Evolutionary conservation across 2,329 filamentous ascomycete genomes (phyloP).

Genomic region (Xylariaceae sp.): DNA sequence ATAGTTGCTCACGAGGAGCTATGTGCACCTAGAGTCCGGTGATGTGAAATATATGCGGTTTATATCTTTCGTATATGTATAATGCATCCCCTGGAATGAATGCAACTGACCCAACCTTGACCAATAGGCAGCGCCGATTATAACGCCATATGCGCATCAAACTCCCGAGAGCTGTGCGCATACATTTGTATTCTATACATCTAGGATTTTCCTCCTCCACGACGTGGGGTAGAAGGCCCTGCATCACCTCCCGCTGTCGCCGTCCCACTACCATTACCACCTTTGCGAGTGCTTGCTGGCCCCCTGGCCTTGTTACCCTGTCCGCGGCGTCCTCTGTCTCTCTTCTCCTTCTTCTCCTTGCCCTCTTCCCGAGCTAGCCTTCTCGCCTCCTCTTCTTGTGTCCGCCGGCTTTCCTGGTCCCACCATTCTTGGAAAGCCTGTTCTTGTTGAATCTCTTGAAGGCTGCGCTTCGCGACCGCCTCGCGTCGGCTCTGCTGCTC

Average conservation of each 20-base stretch:
- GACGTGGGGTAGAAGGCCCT: no score
- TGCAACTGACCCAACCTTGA: no score
- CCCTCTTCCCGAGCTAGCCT: slow-evolving; percentile 40
- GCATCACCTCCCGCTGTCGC: no score
- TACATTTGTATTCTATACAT: no score
- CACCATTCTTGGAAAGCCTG: slow-evolving; percentile 97
- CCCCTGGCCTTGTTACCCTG: slow-evolving; percentile 9
- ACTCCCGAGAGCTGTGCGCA: no score
- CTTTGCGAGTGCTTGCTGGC: slow-evolving; percentile 1
- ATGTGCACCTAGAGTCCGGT: no score
- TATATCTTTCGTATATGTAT: no score
- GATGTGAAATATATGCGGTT: no score
- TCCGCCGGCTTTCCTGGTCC: slow-evolving; percentile 76
- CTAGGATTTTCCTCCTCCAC: slow-evolving; percentile 13
- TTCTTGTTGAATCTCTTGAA: slow-evolving; percentile 94
- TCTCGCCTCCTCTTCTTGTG: slow-evolving; percentile 58
- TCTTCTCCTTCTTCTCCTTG: slow-evolving; percentile 35
- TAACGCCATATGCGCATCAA: no score
- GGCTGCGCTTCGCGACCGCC: slow-evolving; percentile 78
- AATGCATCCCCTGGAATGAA: no score
- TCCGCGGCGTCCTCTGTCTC: slow-evolving; percentile 14
- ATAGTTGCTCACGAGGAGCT: no score
- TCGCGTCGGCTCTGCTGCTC: slow-evolving; percentile 82
- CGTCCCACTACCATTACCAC: slow-evolving; percentile 3
- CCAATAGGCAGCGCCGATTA: no score